Evolutionary conservation across 2,329 filamentous ascomycete species (phyloP).

Genomic region (Fusarium sp.): DNA sequence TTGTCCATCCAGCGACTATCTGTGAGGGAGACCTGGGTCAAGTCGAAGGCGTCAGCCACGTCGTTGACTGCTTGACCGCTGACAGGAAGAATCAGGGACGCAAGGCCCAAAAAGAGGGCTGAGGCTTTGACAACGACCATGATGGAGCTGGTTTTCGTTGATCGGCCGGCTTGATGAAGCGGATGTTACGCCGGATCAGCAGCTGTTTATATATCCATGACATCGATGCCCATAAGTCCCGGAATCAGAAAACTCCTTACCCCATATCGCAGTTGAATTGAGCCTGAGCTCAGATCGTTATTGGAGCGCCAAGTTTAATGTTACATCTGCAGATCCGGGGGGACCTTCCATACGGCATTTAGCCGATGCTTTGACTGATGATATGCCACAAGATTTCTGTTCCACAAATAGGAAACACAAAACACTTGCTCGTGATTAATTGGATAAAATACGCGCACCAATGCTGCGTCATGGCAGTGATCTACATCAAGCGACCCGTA

Average conservation of each 20-base stretch:
- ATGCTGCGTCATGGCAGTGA: neutral
- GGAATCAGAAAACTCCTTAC: no score
- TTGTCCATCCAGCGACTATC: constrained; percentile 36
- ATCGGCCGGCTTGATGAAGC: neutral
- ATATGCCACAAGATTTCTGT: neutral
- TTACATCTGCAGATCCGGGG: constrained; percentile 30
- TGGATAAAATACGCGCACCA: constrained; percentile 13
- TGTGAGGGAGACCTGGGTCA: constrained; percentile 19
- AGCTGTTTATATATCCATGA: neutral
- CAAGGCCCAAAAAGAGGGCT: constrained; percentile 6
- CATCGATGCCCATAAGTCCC: neutral
- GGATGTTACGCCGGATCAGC: neutral
- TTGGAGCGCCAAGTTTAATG: constrained; percentile 23
- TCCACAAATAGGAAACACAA: constrained; percentile 21
- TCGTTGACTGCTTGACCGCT: constrained; percentile 1
- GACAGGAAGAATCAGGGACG: neutral
- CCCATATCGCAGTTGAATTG: neutral
- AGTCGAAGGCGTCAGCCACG: constrained; percentile 11
- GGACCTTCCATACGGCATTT: neutral
- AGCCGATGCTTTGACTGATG: neutral
- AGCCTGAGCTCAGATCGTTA: neutral
- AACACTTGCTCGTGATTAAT: neutral
- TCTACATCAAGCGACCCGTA: neutral
- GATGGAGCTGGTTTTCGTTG: neutral
- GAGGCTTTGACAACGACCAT: constrained; percentile 23